These are phyloP conservation scores for Helicocarpus griseus DNA, from an alignment of 2,329 filamentous ascomycete species.

Conservation along the genomic window DNA sequence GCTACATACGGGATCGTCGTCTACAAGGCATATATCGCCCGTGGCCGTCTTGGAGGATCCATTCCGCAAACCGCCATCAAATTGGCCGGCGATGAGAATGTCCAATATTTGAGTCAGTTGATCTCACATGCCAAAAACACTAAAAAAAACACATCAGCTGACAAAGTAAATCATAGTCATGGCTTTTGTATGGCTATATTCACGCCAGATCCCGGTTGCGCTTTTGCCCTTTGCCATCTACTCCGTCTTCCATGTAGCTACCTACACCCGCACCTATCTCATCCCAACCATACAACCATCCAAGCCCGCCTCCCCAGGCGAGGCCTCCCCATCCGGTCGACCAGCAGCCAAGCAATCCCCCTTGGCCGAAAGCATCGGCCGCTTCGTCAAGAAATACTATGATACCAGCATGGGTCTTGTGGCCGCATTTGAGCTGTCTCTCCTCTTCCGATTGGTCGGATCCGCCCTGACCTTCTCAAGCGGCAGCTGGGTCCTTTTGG, in stretches of 20 bases:
- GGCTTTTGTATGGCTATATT: conserved; percentile 90
- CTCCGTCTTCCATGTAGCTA: conserved; percentile 96
- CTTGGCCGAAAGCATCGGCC: conserved; percentile 72
- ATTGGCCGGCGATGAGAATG: conserved; percentile 81
- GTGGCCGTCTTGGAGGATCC: conserved; percentile 62
- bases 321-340: conserved; percentile 46
- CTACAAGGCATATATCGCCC: conserved; percentile 90
- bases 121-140: not conserved
- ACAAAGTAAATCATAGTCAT: conserved; percentile 50
- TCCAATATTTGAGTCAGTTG: conserved; percentile 78
- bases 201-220: conserved; percentile 78
- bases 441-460: conserved; percentile 74
- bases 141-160: conserved; percentile 10
- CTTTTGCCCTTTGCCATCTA: conserved; percentile 93
- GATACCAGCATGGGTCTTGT: conserved; percentile 93
- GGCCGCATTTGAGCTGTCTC: conserved; percentile 72
- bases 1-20: conserved; percentile 96
- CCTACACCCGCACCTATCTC: conserved; percentile 87
- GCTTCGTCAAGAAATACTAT: conserved; percentile 97
- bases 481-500: conserved; percentile 80
- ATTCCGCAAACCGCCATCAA: conserved; percentile 54
- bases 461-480: conserved; percentile 80
- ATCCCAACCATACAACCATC: conserved; percentile 76
- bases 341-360: conserved; percentile 45
- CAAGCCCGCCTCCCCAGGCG: conserved; percentile 43